phyloP scores from a whole-genome alignment of 495 filamentous ascomycete species.

The Clavariopsis aquatica region DNA sequence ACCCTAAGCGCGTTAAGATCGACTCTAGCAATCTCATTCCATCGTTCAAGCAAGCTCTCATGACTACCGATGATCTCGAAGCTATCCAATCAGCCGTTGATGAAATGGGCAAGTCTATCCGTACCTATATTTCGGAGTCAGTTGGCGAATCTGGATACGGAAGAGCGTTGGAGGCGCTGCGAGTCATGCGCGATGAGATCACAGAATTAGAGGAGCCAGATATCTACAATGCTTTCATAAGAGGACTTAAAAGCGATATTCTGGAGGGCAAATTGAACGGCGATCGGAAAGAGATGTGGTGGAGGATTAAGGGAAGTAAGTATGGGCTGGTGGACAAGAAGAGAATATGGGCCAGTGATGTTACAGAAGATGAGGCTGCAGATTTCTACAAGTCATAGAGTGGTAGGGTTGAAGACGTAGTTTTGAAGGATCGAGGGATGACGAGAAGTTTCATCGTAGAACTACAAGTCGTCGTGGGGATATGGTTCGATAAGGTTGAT shows the following conservation, averaged over 20 bases:
- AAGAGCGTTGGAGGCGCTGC: conserved; percentile 71
- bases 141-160: conserved; percentile 75
- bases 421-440: not conserved
- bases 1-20: conserved; percentile 61
- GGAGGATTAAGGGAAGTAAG: conserved; percentile 62
- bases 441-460: too few relatives aligned
- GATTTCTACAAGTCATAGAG: conserved; percentile 37
- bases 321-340: conserved; percentile 73
- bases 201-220: conserved; percentile 72
- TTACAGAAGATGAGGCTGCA: conserved; percentile 68
- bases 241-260: conserved; percentile 69
- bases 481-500: too few relatives aligned
- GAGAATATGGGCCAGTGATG: conserved; percentile 60
- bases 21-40: conserved; percentile 81
- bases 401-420: not conserved
- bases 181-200: conserved; percentile 76
- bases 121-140: conserved; percentile 66
- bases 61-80: conserved; percentile 59
- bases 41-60: conserved; percentile 83
- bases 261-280: conserved; percentile 73
- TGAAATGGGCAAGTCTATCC: conserved; percentile 73
- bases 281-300: conserved; percentile 83
- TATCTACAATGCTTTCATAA: conserved; percentile 75
- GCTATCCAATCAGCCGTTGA: conserved; percentile 66
- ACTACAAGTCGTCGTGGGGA: too few relatives aligned